Percentiles rank a stretch among this genome's conserved stretches.
Evolutionary conservation across 129 eudicot genomes (phyloP).

Genomic region (Helichrysum umbraculigerum): DNA sequence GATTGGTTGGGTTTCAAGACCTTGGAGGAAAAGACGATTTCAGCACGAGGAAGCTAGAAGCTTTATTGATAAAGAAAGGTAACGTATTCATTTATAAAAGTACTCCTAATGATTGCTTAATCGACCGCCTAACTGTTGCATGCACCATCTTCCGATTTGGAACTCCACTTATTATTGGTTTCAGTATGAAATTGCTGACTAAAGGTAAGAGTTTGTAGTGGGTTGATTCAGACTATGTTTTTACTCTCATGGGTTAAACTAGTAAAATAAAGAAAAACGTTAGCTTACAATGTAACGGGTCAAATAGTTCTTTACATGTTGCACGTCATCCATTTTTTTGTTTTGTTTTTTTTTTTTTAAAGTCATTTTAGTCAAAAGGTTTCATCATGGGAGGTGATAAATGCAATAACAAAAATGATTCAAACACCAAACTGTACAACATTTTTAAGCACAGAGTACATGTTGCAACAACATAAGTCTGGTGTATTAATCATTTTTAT

Average conservation of each 20-base stretch:
- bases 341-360: no score
- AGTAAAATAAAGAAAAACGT: no score
- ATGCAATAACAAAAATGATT: no score
- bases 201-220: not conserved
- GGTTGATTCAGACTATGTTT: not conserved
- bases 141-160: not conserved
- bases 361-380: no score
- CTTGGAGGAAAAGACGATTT: slow-evolving; percentile 93
- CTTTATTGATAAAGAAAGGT: slow-evolving; percentile 73
- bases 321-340: no score
- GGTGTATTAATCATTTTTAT: no score
- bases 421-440: no score
- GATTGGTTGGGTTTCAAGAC: slow-evolving; percentile 85
- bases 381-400: no score
- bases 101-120: not conserved
- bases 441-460: no score
- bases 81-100: not conserved
- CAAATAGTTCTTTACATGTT: not conserved
- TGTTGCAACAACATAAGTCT: no score
- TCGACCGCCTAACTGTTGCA: not conserved
- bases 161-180: not conserved
- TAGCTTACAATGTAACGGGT: not conserved
- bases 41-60: slow-evolving; percentile 60
- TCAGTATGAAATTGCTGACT: not conserved
- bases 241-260: no score